Percentiles rank a stretch among this genome's conserved stretches.
Evolutionary conservation across 495 filamentous ascomycete genomes (phyloP).

Genomic region (Penicillium cosmopolitanum): DNA sequence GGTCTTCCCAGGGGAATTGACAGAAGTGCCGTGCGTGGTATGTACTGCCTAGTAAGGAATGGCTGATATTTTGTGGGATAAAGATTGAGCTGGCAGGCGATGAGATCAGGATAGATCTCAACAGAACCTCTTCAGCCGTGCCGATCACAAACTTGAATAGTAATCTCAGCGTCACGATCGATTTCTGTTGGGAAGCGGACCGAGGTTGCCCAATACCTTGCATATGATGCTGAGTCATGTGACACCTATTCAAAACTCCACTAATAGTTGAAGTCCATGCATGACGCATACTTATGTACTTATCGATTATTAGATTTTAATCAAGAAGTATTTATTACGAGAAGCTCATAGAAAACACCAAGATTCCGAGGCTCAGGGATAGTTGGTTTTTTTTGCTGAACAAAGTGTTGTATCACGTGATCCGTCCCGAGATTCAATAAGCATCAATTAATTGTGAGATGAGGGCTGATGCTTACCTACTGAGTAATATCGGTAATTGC

Average conservation of each 20-base stretch:
- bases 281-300: no score
- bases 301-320: no score
- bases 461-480: no score
- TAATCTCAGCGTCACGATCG: constrained; percentile 5
- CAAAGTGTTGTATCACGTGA: no score
- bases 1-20: constrained; percentile 7
- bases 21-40: constrained; percentile 1
- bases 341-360: no score
- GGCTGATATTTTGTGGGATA: not conserved
- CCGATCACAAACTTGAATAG: constrained; percentile 12
- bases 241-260: not conserved
- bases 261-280: no score
- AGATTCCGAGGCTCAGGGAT: no score
- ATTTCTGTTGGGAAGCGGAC: constrained; percentile 19
- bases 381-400: no score
- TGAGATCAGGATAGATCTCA: constrained; percentile 1
- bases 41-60: constrained; percentile 2
- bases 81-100: constrained; percentile 5
- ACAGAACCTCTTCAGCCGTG: constrained; percentile 6
- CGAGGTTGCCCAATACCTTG: constrained; percentile 11
- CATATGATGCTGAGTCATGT: constrained; percentile 23
- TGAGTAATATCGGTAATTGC: no score
- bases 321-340: no score
- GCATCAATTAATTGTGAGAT: no score
- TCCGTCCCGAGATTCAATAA: no score